These are phyloP conservation scores for Candida chilensis DNA, from an alignment of 805 yeast genomes.

Conservation along the genomic window DNA sequence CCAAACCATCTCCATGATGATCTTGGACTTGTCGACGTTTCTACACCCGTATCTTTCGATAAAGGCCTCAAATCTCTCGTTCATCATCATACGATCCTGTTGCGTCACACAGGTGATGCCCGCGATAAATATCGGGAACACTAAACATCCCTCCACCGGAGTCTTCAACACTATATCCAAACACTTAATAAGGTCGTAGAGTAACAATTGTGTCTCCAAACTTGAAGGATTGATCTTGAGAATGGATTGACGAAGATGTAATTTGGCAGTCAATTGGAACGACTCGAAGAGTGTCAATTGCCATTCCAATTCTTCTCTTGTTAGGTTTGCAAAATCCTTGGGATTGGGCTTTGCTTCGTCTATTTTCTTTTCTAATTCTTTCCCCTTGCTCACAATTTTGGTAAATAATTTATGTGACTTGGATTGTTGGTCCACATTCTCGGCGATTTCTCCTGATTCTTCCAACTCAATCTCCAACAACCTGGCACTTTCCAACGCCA, in stretches of 20 bases:
- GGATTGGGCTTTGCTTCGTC: conserved; percentile 44
- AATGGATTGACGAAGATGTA: conserved; percentile 62
- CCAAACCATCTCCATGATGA: conserved; percentile 41
- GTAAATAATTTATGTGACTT: conserved; percentile 19
- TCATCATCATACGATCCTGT: conserved; percentile 45
- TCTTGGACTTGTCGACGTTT: conserved; percentile 39
- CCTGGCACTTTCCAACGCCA: conserved; percentile 44
- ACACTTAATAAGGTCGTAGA: conserved; percentile 42
- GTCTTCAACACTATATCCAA: conserved; percentile 57
- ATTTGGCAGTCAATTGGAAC: conserved; percentile 58
- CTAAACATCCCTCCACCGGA: conserved; percentile 59
- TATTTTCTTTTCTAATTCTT: conserved; percentile 37
- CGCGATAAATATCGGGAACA: conserved; percentile 72
- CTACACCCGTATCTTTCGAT: conserved; percentile 60
- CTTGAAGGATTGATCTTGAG: conserved; percentile 50
- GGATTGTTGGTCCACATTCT: conserved; percentile 5
- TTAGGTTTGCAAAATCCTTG: conserved; percentile 27
- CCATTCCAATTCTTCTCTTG: conserved; percentile 44
- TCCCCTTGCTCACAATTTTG: conserved; percentile 22
- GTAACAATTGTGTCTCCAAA: conserved; percentile 52
- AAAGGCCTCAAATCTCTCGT: conserved; percentile 41
- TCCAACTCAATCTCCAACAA: conserved; percentile 7
- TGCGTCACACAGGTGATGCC: conserved; percentile 56
- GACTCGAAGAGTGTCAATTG: conserved; percentile 67
- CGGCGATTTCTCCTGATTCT: conserved; percentile 1